These are phyloP conservation scores for Helotiales sp. DNA, from an alignment of 2,329 filamentous ascomycete species.

Conservation along the genomic window DNA sequence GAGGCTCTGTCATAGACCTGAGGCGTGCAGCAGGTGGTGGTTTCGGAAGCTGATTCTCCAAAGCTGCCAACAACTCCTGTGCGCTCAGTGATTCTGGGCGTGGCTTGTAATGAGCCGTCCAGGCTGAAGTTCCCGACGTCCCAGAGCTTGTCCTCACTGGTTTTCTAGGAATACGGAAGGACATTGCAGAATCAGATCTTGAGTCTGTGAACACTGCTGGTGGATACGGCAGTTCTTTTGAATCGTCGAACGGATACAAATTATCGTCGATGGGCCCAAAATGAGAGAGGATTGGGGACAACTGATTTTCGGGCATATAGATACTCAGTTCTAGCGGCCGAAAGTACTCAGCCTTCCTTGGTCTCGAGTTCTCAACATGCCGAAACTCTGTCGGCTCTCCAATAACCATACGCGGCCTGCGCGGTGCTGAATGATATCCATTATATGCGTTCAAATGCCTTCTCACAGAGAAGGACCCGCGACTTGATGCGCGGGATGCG, in stretches of 20 bases:
- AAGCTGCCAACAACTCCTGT: conserved; percentile 26
- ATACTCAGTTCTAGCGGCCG: conserved; percentile 59
- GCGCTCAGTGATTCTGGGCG: conserved; percentile 27
- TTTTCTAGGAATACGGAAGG: conserved; percentile 33
- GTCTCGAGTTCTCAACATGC: conserved; percentile 49
- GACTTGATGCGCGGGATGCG: conserved; percentile 42
- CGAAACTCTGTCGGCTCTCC: conserved; percentile 55
- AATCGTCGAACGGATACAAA: conserved; percentile 11
- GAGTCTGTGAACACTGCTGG: conserved; percentile 24
- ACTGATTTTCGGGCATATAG: conserved; percentile 44
- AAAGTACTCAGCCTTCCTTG: conserved; percentile 39
- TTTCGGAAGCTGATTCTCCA: conserved; percentile 28
- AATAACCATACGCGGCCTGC: conserved; percentile 56
- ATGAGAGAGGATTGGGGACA: conserved; percentile 58
- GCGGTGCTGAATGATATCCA: no score
- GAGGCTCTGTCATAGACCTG: conserved; percentile 32
- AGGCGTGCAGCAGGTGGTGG: conserved; percentile 29
- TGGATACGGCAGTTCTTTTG: conserved; percentile 20
- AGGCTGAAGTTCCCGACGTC: conserved; percentile 24
- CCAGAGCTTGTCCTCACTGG: conserved; percentile 30
- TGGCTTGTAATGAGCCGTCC: conserved; percentile 22
- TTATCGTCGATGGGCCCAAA: conserved; percentile 40
- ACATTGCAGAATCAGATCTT: conserved; percentile 31
- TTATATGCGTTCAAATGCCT: conserved; percentile 42
- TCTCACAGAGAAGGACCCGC: conserved; percentile 46